Evolutionary conservation across 164 flowering plant genomes (phyloP).

Genomic region (Cinnamomum chago): DNA sequence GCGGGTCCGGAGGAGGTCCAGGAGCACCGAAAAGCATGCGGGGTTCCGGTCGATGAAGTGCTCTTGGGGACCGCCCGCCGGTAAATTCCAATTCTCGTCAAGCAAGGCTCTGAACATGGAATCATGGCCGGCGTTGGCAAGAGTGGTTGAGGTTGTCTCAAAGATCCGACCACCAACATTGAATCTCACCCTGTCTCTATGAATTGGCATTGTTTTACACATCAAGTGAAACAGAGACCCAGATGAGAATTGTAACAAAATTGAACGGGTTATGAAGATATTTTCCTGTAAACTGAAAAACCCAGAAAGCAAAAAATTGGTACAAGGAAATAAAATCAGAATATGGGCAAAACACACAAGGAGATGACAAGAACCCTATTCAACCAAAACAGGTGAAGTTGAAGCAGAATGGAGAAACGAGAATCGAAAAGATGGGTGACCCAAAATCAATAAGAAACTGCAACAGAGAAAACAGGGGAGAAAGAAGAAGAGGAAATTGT

Average conservation of each 20-base stretch:
- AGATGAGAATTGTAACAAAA: background rate
- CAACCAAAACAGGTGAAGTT: too few species aligned
- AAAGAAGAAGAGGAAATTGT: background rate
- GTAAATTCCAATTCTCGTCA: constrained; percentile 65
- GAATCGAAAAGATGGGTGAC: background rate
- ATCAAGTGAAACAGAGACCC: background rate
- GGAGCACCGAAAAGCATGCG: constrained; percentile 68
- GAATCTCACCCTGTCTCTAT: constrained; percentile 50
- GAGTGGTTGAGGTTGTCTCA: constrained; percentile 81
- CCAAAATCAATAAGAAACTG: background rate
- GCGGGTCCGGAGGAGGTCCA: constrained; percentile 77
- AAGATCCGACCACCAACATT: constrained; percentile 81
- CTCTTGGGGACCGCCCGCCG: constrained; percentile 13
- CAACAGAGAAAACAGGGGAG: background rate
- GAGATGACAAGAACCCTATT: background rate
- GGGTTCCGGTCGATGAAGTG: constrained; percentile 83
- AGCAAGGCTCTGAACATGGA: constrained; percentile 76
- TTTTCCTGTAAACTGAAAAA: background rate
- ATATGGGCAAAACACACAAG: background rate
- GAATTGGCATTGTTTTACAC: constrained; percentile 3
- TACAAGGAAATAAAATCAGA: too few species aligned
- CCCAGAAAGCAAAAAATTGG: background rate
- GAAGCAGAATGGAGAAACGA: too few species aligned
- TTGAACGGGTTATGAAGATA: background rate
- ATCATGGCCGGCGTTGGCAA: constrained; percentile 72